Base-by-base conservation (phyloP, 768 basidiomycete genomes). In the Imleria badia region DNA sequence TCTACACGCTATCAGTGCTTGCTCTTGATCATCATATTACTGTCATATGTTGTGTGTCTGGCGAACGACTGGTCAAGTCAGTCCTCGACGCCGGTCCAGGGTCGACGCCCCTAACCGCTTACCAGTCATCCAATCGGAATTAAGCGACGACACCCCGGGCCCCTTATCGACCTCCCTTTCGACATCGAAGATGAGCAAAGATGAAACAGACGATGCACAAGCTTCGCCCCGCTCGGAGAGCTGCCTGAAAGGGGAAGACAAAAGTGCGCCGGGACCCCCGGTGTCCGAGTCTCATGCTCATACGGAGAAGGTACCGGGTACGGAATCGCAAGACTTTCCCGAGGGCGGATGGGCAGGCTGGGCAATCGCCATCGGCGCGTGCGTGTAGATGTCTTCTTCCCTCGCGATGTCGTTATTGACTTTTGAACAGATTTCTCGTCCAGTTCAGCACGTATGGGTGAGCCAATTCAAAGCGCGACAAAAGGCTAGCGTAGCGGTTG, bases 361-460 rank as follows among this genome's bases (percentile, higher is more conserved):
- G 70, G 64, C 66, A 22, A 70, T 70, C 23, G 68, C 53, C 17
- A 39, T 68, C 19, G 68, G 70, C 48, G 72, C 64, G 72, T 73
- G 49, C 46, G 66, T 60, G 19, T 5, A 26, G 17, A 36, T 10
- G 1, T 20, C 20, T 20, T 20, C 34, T 22, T 35, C 4, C 13
- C n/a, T 41, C 41, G 20, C 3, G 20, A 11, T 13, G 9, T 22
- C 23, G 9, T 3, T 35, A 42, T 45, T 26, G 26, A 29, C n/a
- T 22, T 15, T 23, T 19, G 42, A 19, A 44, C 46, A 75, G 74
- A 29, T 72, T 75, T 58, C 63, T 76, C 9, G 55, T 74, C 10
- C 75, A 76, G 51, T 73, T 76, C 45, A 66, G 74, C 54, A 71
- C 70, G 1, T 75, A 68, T 29, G 75, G 75, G 68, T 75, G 30